Conservation (phyloP, 2,329 filamentous ascomycete genomes). For the Akanthomyces lecanii region DNA sequence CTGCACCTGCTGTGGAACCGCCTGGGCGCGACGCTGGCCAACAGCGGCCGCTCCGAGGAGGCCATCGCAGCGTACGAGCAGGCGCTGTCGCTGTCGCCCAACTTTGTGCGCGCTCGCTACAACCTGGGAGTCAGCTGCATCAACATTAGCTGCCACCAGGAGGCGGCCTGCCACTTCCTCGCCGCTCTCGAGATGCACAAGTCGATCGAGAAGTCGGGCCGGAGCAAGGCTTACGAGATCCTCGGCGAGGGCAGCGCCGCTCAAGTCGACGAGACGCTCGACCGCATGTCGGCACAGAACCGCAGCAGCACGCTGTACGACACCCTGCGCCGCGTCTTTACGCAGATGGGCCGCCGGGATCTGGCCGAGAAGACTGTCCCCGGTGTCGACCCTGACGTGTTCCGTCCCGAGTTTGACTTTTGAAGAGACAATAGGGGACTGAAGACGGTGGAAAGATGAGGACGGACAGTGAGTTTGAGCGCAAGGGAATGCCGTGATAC, state of each 20-base stretch:
- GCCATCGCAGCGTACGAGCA: constrained; percentile 96
- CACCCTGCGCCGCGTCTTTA: constrained; percentile 90
- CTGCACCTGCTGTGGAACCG: constrained; percentile 96
- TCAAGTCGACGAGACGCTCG: constrained; percentile 65
- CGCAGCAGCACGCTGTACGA: constrained; percentile 96
- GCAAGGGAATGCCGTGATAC: not conserved
- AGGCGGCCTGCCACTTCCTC: constrained; percentile 88
- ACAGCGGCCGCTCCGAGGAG: constrained; percentile 88
- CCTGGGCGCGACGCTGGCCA: constrained; percentile 90
- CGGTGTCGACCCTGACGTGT: constrained; percentile 85
- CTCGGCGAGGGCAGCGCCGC: constrained; percentile 51
- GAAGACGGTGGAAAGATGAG: not conserved
- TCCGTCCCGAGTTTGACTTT: constrained; percentile 89
- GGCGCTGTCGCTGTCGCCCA: constrained; percentile 82
- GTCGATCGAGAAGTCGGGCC: constrained; percentile 79
- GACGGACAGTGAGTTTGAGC: not conserved
- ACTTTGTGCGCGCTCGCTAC: constrained; percentile 95
- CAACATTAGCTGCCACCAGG: constrained; percentile 91
- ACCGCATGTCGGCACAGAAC: constrained; percentile 90
- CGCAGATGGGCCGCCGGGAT: constrained; percentile 87
- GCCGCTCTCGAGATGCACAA: constrained; percentile 95
- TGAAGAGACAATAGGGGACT: constrained; percentile 26
- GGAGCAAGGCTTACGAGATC: constrained; percentile 78
- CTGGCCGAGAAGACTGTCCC: constrained; percentile 81
- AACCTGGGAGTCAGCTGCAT: constrained; percentile 96